A percentile compares a stretch with the other conserved stretches of the same genome.
Evolutionary conservation across 805 yeast species (phyloP).

Genomic region (Zygotorulaspora sp.): DNA sequence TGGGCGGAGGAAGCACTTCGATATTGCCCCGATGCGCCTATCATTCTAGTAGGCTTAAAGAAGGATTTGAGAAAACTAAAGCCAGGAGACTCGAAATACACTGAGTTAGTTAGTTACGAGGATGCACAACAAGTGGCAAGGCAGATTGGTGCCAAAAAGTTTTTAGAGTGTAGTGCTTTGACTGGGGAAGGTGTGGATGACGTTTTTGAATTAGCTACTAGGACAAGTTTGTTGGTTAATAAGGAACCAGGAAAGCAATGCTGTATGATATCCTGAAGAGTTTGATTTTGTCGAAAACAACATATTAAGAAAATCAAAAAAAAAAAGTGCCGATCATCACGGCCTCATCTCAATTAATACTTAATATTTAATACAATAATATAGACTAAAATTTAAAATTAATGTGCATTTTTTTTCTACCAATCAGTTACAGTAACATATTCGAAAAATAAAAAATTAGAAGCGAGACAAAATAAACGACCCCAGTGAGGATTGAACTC

Average conservation of each 20-base stretch:
- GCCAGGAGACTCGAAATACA: conserved; percentile 31
- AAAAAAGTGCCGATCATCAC: no score
- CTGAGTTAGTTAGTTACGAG: conserved; percentile 45
- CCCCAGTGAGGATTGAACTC: conserved; percentile 54
- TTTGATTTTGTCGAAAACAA: no score
- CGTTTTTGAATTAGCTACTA: conserved; percentile 85
- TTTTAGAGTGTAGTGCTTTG: conserved; percentile 83
- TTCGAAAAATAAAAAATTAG: background rate
- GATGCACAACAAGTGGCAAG: conserved; percentile 70
- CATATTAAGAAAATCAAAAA: no score
- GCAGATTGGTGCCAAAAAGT: conserved; percentile 75
- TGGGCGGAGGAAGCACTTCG: conserved; percentile 83
- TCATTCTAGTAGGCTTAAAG: conserved; percentile 76
- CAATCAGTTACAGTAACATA: background rate
- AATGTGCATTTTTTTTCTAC: no score
- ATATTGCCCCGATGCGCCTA: conserved; percentile 77
- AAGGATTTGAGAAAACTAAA: conserved; percentile 57
- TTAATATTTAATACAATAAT: no score
- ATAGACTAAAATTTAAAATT: no score
- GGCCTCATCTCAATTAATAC: background rate
- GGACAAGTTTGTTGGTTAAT: conserved; percentile 65
- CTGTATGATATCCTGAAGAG: conserved; percentile 34
- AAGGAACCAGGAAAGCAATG: conserved; percentile 39
- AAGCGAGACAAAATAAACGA: conserved; percentile 38
- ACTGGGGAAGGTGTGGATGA: conserved; percentile 96